Evolutionary conservation across 2,329 filamentous ascomycete species (phyloP).

Genomic region (Ceratocystis destructans): DNA sequence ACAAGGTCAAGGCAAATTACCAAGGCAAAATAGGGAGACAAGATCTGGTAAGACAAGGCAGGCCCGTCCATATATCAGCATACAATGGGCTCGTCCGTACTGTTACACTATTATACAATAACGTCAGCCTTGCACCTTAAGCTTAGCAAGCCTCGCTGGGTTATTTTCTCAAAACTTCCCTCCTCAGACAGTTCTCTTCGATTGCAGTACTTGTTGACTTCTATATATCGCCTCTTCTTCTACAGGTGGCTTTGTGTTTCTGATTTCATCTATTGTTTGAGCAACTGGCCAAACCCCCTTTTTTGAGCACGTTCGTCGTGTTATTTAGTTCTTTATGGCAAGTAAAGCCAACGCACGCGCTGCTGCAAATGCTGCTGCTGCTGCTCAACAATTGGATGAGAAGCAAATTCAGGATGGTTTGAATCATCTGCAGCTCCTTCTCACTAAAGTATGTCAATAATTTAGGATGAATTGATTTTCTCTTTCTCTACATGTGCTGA

Average conservation of each 20-base stretch:
- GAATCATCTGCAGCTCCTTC: conserved; percentile 18
- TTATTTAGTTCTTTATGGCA: conserved; percentile 12
- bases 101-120: background rate
- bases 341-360: conserved; percentile 17
- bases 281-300: background rate
- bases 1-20: background rate
- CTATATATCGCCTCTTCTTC: background rate
- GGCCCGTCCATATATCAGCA: background rate
- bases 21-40: too few species aligned
- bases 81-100: background rate
- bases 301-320: background rate
- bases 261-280: background rate
- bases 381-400: conserved; percentile 14
- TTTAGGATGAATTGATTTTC: background rate
- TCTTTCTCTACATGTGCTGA: background rate
- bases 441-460: conserved; percentile 16
- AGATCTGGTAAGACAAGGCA: background rate
- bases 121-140: background rate
- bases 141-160: too few species aligned
- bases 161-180: background rate
- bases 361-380: conserved; percentile 11
- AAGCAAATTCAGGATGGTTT: conserved; percentile 17
- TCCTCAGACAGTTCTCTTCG: background rate
- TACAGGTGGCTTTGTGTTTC: background rate
- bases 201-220: background rate